Conservation (phyloP, 768 basidiomycete species). For the Rhizopogon rudus region DNA sequence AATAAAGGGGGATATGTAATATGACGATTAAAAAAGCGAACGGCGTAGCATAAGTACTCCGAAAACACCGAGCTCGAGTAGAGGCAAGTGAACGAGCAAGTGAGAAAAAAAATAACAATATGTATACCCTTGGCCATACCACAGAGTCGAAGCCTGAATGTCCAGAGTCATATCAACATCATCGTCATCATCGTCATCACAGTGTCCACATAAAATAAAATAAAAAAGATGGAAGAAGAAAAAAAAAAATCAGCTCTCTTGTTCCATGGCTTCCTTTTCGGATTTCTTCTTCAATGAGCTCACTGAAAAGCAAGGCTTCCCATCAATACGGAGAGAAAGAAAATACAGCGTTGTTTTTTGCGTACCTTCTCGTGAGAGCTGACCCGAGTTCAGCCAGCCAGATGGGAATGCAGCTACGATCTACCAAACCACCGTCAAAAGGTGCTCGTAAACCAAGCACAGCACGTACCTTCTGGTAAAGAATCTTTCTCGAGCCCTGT, state of each 20-base stretch:
- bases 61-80: too few relatives aligned
- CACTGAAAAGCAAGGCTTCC: slow-evolving; percentile 36
- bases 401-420: slow-evolving; percentile 79
- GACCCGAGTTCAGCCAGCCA: slow-evolving; percentile 83
- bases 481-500: slow-evolving; percentile 70
- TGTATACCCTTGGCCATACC: too few relatives aligned
- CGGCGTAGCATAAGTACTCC: too few relatives aligned
- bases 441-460: too few relatives aligned
- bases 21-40: too few relatives aligned
- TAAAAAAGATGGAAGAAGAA: too few relatives aligned
- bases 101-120: not conserved
- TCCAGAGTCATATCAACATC: too few relatives aligned
- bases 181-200: too few relatives aligned
- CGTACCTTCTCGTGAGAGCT: slow-evolving; percentile 83
- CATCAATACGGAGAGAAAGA: not conserved
- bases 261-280: slow-evolving; percentile 68
- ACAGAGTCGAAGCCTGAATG: too few relatives aligned
- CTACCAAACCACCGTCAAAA: slow-evolving; percentile 21
- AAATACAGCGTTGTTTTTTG: not conserved
- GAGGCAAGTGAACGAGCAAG: not conserved
- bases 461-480: slow-evolving; percentile 68
- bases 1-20: too few relatives aligned
- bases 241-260: slow-evolving; percentile 31
- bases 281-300: slow-evolving; percentile 81
- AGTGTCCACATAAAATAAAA: too few relatives aligned